Conservation (phyloP, 805 yeast genomes). For the Candida berthetii region DNA sequence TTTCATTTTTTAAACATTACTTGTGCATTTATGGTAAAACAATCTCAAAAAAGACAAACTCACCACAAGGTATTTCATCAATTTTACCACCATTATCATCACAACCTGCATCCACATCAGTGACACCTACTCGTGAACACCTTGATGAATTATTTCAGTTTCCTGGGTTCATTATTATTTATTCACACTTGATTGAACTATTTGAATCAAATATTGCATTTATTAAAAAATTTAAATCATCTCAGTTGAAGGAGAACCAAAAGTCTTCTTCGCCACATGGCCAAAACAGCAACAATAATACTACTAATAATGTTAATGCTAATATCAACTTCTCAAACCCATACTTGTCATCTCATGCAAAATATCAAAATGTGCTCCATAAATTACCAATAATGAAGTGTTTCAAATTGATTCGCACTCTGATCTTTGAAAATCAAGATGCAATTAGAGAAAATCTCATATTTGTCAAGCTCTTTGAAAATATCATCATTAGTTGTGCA, state of each 20-base stretch:
- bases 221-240: conserved; percentile 8
- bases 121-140: background rate
- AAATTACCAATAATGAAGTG: conserved; percentile 9
- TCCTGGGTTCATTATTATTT: conserved; percentile 17
- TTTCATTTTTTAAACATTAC: conserved; percentile 58
- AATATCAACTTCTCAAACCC: background rate
- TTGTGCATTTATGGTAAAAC: conserved; percentile 11
- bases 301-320: background rate
- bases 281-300: background rate
- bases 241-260: conserved; percentile 4
- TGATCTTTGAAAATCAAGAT: conserved; percentile 2
- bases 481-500: conserved; percentile 27
- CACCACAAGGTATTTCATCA: too few relatives aligned
- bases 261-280: too few relatives aligned
- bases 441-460: conserved; percentile 1
- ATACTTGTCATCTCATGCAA: background rate
- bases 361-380: background rate
- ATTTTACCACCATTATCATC: conserved; percentile 4
- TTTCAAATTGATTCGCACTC: conserved; percentile 5
- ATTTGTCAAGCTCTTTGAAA: conserved; percentile 19
- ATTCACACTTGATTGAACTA: conserved; percentile 15
- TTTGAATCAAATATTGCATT: conserved; percentile 14
- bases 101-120: background rate
- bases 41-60: too few relatives aligned
- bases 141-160: conserved; percentile 1